Evolutionary conservation across 176 grass and related monocot species (phyloP).

Genomic region (Aechmea fasciata): DNA sequence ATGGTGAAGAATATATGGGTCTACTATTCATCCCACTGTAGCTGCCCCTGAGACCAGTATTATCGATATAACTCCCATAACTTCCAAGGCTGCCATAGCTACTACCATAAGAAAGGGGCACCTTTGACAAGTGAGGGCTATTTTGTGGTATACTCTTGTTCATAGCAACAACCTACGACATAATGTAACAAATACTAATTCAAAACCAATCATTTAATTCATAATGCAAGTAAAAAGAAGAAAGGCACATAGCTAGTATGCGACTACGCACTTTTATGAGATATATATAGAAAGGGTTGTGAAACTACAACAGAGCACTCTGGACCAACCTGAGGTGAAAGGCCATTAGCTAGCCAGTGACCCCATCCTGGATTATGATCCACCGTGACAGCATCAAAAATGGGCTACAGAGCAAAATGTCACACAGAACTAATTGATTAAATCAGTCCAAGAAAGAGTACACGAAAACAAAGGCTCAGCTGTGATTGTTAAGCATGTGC

Average conservation of each 20-base stretch:
- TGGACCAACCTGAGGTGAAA: constrained; percentile 82
- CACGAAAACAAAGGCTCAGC: not conserved
- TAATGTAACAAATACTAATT: constrained; percentile 11
- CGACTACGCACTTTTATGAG: not conserved
- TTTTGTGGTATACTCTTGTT: constrained; percentile 50
- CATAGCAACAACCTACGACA: constrained; percentile 53
- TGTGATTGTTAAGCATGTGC: not conserved
- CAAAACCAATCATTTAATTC: not conserved
- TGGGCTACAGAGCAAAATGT: constrained; percentile 53
- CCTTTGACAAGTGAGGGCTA: constrained; percentile 46
- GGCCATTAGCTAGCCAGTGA: constrained; percentile 78
- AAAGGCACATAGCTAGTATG: not conserved
- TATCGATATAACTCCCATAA: constrained; percentile 49
- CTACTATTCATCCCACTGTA: not conserved
- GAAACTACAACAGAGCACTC: not conserved
- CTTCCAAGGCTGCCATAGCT: constrained; percentile 74
- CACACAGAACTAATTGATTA: not conserved
- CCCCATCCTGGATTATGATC: constrained; percentile 95
- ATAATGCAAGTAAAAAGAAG: not conserved
- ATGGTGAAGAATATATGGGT: constrained; percentile 48
- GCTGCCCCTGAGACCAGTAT: not conserved
- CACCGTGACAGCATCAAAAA: constrained; percentile 54
- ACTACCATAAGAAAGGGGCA: constrained; percentile 73
- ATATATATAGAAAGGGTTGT: too few species aligned
- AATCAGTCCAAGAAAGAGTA: not conserved